Conservation (phyloP, 441 rosid species). For the Syzygium malaccense region DNA sequence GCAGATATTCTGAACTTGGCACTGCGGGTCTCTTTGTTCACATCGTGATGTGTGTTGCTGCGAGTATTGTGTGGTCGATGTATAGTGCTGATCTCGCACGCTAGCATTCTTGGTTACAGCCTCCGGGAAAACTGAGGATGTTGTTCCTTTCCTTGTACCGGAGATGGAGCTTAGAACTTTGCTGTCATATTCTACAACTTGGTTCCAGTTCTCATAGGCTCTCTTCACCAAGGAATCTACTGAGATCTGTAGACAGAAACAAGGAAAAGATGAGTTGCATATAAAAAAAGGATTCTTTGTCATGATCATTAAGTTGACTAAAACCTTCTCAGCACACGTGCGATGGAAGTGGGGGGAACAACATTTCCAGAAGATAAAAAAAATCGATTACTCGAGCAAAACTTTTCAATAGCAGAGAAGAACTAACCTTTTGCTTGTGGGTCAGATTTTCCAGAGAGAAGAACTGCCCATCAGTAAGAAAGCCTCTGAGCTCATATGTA, state of each 20-base stretch:
- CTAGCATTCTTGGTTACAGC: constrained; percentile 19
- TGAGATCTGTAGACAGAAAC: constrained; percentile 1
- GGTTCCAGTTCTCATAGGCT: constrained; percentile 9
- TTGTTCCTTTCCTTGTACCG: constrained; percentile 19
- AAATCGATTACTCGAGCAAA: background rate
- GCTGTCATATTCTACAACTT: background rate
- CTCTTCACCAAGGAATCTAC: constrained; percentile 1
- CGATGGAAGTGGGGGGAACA: background rate
- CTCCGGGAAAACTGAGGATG: constrained; percentile 1
- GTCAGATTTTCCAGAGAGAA: constrained; percentile 1
- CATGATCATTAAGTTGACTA: background rate
- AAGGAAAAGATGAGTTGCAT: background rate
- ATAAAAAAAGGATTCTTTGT: background rate
- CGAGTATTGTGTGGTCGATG: constrained; percentile 25
- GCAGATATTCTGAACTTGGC: constrained; percentile 25
- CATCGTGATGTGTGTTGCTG: constrained; percentile 20
- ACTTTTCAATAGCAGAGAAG: background rate
- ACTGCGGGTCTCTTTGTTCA: constrained; percentile 23
- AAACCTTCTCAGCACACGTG: background rate
- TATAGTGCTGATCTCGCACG: constrained; percentile 14
- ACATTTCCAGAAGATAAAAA: background rate
- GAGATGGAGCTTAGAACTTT: constrained; percentile 41
- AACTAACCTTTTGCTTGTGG: constrained; percentile 4
- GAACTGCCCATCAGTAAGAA: constrained; percentile 7
- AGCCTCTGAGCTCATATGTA: constrained; percentile 7